These are phyloP conservation scores for Rhodosporidiobolus sp. DNA, from an alignment of 768 basidiomycete species.

Conservation along the genomic window DNA sequence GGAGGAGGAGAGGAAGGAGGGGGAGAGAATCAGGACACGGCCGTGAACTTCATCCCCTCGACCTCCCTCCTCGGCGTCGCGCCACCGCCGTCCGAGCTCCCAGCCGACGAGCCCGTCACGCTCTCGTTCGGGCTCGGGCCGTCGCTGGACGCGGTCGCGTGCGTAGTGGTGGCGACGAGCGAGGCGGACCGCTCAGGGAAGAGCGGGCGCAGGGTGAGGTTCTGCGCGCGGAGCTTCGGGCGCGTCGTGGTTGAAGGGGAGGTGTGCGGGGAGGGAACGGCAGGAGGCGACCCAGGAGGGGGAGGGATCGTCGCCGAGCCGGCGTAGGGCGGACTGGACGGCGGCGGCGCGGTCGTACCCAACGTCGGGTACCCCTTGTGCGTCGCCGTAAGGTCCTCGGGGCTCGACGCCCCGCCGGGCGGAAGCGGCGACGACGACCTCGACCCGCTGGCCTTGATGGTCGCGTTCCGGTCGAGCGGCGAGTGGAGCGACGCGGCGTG, in stretches of 20 bases:
- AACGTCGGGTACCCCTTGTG: background rate
- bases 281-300: background rate
- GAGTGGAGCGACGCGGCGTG: no score
- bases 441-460: constrained; percentile 30
- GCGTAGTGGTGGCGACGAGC: background rate
- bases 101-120: no score
- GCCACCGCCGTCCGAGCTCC: background rate
- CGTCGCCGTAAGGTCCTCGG: background rate
- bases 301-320: background rate
- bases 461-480: constrained; percentile 1
- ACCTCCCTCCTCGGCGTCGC: constrained; percentile 23
- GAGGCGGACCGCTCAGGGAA: background rate
- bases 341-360: background rate
- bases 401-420: background rate
- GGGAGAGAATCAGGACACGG: background rate
- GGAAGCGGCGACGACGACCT: background rate
- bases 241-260: background rate
- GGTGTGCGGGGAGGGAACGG: background rate
- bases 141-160: background rate
- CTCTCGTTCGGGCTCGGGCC: no score
- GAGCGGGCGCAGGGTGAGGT: constrained; percentile 21
- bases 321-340: background rate
- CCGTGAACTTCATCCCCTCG: constrained; percentile 14
- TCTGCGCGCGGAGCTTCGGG: constrained; percentile 15
- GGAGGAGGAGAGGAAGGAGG: background rate